Base-by-base conservation (phyloP, 306 rosid genomes). In the Quercus glauca region DNA sequence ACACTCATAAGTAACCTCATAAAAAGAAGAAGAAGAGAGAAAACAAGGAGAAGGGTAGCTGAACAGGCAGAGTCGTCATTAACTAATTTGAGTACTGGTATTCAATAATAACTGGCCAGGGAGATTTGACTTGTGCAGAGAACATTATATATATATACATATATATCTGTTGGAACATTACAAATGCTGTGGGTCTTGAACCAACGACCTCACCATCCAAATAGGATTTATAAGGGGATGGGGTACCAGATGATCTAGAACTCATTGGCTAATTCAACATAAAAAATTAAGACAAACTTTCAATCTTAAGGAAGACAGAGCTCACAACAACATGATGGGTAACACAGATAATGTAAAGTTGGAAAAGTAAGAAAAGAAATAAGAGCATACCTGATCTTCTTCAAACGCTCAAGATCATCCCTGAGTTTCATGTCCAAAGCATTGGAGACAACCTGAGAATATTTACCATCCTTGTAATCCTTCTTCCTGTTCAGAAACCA, bases 351-450 rank as follows among this genome's bases (percentile, higher is more conserved):
- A 49, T 2, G 75, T 31, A 21, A 74, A 12, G 12, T 49, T 70
- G 8, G 69, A 8, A 25, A 78, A 56, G 56, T 51, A 1, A 73
- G 71, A 6, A 20, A 79, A 58, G 31, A 58, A 1, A 63, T 63
- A 6, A 7, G 28, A 45, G 67, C 37, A 20, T 21, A 92, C 97
- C 94, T 92, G 86, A 92, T 92, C 90, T 92, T 92, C 90, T 92
- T 92, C 90, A 92, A 81, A n/a, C 97, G 87, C 88, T 92, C 97
- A 43, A 92, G 89, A 77, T 92, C 94, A 76, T 92, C 97, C 86
- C 97, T 90, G 51, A 90, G 91, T 85, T 92, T 92, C 97, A 92
- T 92, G 78, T 92, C 97, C 83, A 92, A 70, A 4, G 92, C 93
- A 75, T 92, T 92, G 31, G 96, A 89, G 14, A 89, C 91, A 17